Evolutionary conservation across 2,329 filamentous ascomycete genomes (phyloP), one percentile per base, ranked within the genome.

Genomic region (Claviceps paspali): DNA sequence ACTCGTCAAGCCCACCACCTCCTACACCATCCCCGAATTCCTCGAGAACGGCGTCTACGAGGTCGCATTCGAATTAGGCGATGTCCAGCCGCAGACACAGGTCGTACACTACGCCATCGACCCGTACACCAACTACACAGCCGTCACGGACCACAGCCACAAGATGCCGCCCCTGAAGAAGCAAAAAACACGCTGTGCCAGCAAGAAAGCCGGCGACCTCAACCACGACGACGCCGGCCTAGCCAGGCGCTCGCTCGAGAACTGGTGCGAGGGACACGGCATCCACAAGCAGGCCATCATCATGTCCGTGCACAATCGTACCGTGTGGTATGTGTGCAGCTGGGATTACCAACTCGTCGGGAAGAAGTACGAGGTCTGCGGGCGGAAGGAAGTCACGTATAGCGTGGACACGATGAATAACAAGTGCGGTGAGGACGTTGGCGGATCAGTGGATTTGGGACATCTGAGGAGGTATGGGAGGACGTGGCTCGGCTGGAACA

Each of bases 251-350:
- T 35, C 40, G 38, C 41, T 42, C 21, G 32, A 36, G 28, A 40
- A 29, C 24, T 42, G 41, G 41, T 42, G 41, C 32, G 38, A 40
- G 17, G 12, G 27, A 3, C 36, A 38, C 29, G 24, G 19, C 30
- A 27, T n/a, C n/a, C 23, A 17, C 5, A n/a, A 10, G 23, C 19
- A 18, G 19, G 19, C 38, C 14, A 17, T 38, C 15, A 23, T 40
- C 12, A 6, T 40, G 23, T 30, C 41, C 9, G 33, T 42, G 14
- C 21, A 40, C 5, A 33, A 35, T 15, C 10, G 33, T 15, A 11
- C n/a, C 3, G 26, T 18, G 17, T 42, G 35, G 38, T 42, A 40
- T 29, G 11, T 40, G 34, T 42, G 41, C 29, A 27, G 30, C 35
- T 40, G 18, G 18, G 7, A n/a, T 18, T 21, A 15, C n/a, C 26